Evolutionary conservation across 2,329 filamentous ascomycete genomes (phyloP), one percentile per base, ranked within the genome.

Genomic region (Colletotrichum sp.): DNA sequence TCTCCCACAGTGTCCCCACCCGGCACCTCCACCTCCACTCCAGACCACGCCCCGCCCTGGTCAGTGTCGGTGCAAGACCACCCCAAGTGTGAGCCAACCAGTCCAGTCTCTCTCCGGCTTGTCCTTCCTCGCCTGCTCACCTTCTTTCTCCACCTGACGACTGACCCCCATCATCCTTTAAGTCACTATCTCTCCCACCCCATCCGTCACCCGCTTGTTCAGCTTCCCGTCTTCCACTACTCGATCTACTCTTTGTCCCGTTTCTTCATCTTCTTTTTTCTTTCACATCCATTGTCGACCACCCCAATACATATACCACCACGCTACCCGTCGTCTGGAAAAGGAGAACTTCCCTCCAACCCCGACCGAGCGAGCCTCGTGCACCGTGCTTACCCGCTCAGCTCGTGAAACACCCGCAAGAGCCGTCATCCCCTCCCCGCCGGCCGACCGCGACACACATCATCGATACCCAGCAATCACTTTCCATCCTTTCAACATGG

Each of bases 221-320:
- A 68, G 22, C 63, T 74, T 68, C 7, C 44, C 65, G 25, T 70
- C 71, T 72, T 55, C 22, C 25, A 39, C 34, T 15, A 48, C 63
- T 34, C 19, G 55, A 39, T 32, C 44, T 57, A 57, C 44, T 44
- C 71, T 60, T 64, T 68, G n/a, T 44, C 64, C 66, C 39, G 22
- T 68, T 59, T 68, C 36, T 19, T 55, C 25, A 60, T 44, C 36
- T 19, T 55, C 25, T 52, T 44, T 52, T 57, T 69, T 63, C 16
- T 55, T 68, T 67, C 27, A 63, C 63, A 73, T 74, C 78, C 78
- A 77, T 74, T 44, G 85, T 73, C 78, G 83, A 77, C 80, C 78
- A 19, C 61, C 60, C 80, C 82, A 68, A 90, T 72, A 94, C 96
- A 39, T 57, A 63, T 64, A 44, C 13, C 55, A 32, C 11, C 27